Evolutionary conservation across 768 basidiomycete genomes (phyloP).

Genomic region (Gymnopilus junonius): DNA sequence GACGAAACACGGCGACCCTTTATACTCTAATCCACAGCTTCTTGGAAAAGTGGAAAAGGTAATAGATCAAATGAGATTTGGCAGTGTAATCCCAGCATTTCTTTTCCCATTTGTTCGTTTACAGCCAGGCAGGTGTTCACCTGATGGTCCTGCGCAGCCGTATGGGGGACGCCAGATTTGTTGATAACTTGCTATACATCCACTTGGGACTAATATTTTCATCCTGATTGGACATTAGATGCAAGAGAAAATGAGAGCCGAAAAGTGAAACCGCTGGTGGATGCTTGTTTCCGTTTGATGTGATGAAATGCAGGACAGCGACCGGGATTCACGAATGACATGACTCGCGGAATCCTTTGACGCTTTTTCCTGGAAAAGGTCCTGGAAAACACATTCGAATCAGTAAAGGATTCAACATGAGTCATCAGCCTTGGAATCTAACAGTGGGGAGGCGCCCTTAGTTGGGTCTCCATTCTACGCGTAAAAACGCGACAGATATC

Average conservation of each 20-base stretch:
- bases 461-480: conserved; percentile 1
- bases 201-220: neutral
- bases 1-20: neutral
- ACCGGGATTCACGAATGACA: neutral
- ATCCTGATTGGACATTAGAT: neutral
- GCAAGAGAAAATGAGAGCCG: neutral
- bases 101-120: neutral
- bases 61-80: neutral
- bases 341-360: neutral
- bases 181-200: neutral
- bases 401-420: neutral
- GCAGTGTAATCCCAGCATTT: conserved; percentile 7
- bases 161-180: neutral
- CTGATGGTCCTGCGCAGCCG: conserved; percentile 6
- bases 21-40: neutral
- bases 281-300: neutral
- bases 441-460: neutral
- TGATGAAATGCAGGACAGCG: neutral
- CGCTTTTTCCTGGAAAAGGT: neutral
- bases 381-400: neutral
- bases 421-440: neutral
- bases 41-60: neutral
- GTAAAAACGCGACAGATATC: neutral
- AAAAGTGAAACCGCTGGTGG: neutral
- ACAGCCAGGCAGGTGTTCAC: neutral